Evolutionary conservation across 176 grass and related monocot species (phyloP).

Genomic region (Carex scoparia): DNA sequence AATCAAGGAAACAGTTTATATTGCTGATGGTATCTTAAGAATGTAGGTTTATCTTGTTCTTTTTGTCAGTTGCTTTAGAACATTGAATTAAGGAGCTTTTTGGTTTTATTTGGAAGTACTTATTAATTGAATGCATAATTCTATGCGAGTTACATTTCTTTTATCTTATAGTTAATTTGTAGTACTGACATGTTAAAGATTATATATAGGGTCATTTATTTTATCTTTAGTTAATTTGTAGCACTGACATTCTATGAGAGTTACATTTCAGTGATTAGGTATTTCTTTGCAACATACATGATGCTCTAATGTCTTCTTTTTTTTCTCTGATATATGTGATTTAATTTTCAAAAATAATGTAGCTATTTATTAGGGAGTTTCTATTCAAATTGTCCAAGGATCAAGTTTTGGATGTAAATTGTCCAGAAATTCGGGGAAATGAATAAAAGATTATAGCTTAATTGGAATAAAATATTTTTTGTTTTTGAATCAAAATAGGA

Average conservation of each 20-base stretch:
- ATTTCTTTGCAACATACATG: background rate
- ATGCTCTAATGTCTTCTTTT: background rate
- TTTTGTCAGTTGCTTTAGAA: background rate
- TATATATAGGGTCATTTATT: background rate
- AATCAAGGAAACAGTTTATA: background rate
- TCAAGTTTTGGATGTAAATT: background rate
- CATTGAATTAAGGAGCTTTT: background rate
- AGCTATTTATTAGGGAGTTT: background rate
- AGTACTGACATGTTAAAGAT: background rate
- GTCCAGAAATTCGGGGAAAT: background rate
- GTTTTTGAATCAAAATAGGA: slow-evolving; percentile 39
- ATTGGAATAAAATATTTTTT: background rate
- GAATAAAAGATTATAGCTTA: background rate
- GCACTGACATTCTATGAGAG: no score
- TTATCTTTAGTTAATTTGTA: no score
- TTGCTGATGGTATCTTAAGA: background rate
- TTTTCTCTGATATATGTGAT: background rate
- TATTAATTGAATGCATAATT: background rate
- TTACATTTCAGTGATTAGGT: background rate
- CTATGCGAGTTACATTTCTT: background rate
- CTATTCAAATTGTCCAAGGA: background rate
- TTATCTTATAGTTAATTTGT: background rate
- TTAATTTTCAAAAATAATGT: background rate
- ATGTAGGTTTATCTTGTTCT: background rate
- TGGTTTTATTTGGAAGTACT: background rate